These are phyloP conservation scores for Hebeloma cylindrosporum DNA, from an alignment of 768 basidiomycete species.

Conservation along the genomic window DNA sequence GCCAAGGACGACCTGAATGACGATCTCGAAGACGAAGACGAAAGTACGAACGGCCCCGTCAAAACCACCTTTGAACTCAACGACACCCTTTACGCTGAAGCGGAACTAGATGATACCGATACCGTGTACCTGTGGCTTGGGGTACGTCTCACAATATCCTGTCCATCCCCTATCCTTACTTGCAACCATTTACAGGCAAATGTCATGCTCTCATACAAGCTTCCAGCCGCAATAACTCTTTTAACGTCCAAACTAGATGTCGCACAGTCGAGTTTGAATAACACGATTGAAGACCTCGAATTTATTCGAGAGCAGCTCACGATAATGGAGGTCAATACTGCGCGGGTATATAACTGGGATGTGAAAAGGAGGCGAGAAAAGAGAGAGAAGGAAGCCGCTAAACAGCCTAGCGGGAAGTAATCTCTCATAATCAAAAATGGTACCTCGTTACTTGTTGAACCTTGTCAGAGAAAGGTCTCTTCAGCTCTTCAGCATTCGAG, in stretches of 20 bases:
- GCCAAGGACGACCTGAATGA: constrained; percentile 48
- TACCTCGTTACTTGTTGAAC: too few relatives aligned
- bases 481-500: too few relatives aligned
- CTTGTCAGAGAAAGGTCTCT: too few relatives aligned
- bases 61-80: constrained; percentile 93
- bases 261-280: constrained; percentile 64
- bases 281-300: constrained; percentile 85
- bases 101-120: constrained; percentile 82
- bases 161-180: background rate
- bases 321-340: constrained; percentile 95
- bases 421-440: too few relatives aligned
- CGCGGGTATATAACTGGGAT: constrained; percentile 95
- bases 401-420: background rate
- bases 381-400: constrained; percentile 28
- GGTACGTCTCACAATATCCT: constrained; percentile 45
- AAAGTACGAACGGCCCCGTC: constrained; percentile 50
- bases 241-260: constrained; percentile 71
- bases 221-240: constrained; percentile 73
- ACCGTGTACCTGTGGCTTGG: constrained; percentile 96
- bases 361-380: constrained; percentile 76
- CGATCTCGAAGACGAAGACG: constrained; percentile 51
- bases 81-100: constrained; percentile 93
- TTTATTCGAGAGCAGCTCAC: constrained; percentile 94
- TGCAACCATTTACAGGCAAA: constrained; percentile 72
- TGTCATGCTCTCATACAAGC: constrained; percentile 93